Base-by-base conservation (phyloP, 345 rosid species). In the Citrus unshiu region DNA sequence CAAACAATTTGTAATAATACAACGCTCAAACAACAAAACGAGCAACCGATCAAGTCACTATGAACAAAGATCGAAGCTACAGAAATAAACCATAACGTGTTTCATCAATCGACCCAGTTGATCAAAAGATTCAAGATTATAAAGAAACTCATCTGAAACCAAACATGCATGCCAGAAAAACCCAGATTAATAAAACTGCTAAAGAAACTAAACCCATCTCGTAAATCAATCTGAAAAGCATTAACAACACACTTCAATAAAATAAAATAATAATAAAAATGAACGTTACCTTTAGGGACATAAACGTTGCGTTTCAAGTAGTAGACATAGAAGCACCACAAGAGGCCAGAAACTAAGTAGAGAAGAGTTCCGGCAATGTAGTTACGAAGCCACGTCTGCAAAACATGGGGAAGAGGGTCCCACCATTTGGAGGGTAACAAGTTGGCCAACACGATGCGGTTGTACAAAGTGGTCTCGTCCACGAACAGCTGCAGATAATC, bases 321-420 rank as follows among this genome's bases (percentile, higher is more conserved):
- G 78, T 96, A 96, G 77, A 96, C 90, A 86, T 91, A 93, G 83
- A 93, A 87, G 84, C 95, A 94, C 99, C 99, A 96, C 46, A 96
- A 88, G 79, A 90, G 72, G 16, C 97, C 98, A 46, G 99, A 91
- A 85, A 90, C 49, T 56, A 97, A 79, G 90, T 97, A 97, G 5
- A 93, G 83, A 46, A 93, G 24, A 64, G 87, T 81, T 59, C 93
- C 98, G 18, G 95, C 98, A 37, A 90, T 75, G 84, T 88, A 97
- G 87, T 94, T 97, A 2, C 99, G 89, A 21, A 94, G 91, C 99
- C 99, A 97, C 4, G 96, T 92, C 87, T 93, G 98, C 43, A 87
- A 61, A 43, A 89, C 72, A 71, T 88, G 97, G 2, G 98, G 98
- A 43, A 94, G 88, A 0, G 91, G 78, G 43, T 75, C 77, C 98